These are phyloP conservation scores for Solanum infundibuliforme DNA, from an alignment of 257 asterid species.

Conservation along the genomic window DNA sequence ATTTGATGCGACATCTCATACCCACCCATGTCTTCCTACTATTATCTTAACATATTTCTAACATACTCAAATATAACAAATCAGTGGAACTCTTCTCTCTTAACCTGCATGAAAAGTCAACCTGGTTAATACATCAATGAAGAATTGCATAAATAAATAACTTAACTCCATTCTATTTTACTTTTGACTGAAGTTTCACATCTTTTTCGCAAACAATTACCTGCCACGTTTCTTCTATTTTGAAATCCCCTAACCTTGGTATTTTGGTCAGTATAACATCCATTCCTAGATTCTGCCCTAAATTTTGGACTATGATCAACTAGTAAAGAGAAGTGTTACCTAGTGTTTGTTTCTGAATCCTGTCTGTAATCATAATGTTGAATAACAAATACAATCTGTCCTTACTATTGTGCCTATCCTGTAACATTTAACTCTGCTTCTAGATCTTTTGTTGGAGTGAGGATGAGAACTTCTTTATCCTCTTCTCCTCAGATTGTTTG, in stretches of 20 bases:
- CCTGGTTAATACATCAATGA: background rate
- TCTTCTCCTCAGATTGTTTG: background rate
- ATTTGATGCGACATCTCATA: background rate
- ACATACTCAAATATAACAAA: background rate
- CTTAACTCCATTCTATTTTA: background rate
- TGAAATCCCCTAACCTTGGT: background rate
- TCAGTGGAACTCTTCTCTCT: background rate
- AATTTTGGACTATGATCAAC: background rate
- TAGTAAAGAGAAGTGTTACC: background rate
- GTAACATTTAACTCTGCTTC: background rate
- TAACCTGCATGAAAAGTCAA: background rate
- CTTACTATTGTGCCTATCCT: background rate
- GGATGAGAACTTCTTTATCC: background rate
- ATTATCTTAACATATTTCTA: background rate
- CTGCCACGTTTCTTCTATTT: background rate
- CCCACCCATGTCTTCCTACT: background rate
- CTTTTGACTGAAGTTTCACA: background rate
- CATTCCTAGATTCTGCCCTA: background rate
- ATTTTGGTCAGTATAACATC: background rate
- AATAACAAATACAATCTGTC: background rate
- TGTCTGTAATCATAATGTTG: background rate
- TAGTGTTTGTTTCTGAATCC: background rate
- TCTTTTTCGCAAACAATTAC: background rate
- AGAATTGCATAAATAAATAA: background rate
- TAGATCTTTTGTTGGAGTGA: background rate